A percentile compares a stretch with the other conserved stretches of the same genome.
phyloP scores from a whole-genome alignment of 2,329 filamentous ascomycete genomes.

The Aschersonia sp. region DNA sequence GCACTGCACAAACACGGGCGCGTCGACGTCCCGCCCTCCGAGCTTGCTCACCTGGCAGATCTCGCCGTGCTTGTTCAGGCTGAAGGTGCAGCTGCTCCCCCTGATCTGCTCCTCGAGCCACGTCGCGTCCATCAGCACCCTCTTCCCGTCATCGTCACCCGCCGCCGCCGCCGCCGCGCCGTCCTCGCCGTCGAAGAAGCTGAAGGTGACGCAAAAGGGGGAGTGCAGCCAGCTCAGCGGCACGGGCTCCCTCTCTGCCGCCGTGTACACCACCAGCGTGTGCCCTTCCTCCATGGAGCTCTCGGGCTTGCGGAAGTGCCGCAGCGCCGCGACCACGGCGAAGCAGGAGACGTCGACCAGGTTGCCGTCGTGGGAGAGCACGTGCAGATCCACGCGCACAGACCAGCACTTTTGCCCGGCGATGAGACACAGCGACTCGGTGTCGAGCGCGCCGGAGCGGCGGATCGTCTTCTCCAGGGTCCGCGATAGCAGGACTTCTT shows the following conservation, averaged over 20 bases:
- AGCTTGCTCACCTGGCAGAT: constrained; percentile 86
- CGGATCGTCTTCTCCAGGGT: constrained; percentile 90
- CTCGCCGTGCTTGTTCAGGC: constrained; percentile 79
- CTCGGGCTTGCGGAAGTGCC: constrained; percentile 85
- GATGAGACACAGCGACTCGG: constrained; percentile 86
- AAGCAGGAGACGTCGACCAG: constrained; percentile 77
- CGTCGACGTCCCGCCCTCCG: constrained; percentile 71
- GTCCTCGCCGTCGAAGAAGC: constrained; percentile 53
- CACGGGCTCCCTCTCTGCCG: constrained; percentile 78
- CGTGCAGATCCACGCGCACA: constrained; percentile 79
- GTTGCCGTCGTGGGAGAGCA: constrained; percentile 82
- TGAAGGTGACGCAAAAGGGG: constrained; percentile 83
- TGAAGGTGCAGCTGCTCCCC: constrained; percentile 62
- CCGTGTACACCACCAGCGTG: constrained; percentile 67
- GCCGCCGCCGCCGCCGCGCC: no score
- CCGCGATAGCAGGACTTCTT: constrained; percentile 73
- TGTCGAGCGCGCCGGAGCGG: constrained; percentile 82
- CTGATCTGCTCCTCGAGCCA: constrained; percentile 64
- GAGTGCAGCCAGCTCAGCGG: constrained; percentile 83
- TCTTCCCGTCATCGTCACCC: constrained; percentile 26
- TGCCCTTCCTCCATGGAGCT: constrained; percentile 67
- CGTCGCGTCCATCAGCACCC: constrained; percentile 55
- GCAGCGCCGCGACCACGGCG: constrained; percentile 72
- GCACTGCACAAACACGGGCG: constrained; percentile 62
- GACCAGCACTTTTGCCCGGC: constrained; percentile 86